Conservation (phyloP, 495 filamentous ascomycete genomes). For the Choiromyces venosus region DNA sequence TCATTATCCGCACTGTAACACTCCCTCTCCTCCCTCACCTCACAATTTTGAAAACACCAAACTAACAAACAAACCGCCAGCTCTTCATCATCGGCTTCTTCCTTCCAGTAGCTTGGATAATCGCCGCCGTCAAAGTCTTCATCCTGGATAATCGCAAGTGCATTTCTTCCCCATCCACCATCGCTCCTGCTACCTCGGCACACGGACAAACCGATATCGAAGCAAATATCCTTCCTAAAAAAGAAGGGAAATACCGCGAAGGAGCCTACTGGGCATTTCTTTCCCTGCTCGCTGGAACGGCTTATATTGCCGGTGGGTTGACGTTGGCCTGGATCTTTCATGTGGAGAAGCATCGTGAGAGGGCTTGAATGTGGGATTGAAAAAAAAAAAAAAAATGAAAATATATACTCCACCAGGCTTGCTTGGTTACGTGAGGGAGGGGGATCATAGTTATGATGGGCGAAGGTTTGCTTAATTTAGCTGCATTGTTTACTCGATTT, state of each 20-base stretch:
- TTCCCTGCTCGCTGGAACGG: background rate
- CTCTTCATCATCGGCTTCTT: conserved; percentile 22
- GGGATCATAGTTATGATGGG: too few relatives aligned
- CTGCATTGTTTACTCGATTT: background rate
- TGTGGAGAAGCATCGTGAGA: background rate
- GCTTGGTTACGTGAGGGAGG: background rate
- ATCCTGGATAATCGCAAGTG: background rate
- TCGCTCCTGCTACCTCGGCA: background rate
- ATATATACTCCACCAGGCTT: background rate
- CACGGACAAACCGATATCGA: background rate
- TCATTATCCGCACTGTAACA: conserved; percentile 16
- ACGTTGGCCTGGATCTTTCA: background rate
- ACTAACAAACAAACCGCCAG: conserved; percentile 10
- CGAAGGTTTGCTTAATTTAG: background rate
- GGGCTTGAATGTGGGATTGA: background rate
- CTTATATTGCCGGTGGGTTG: background rate
- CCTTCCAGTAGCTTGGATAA: conserved; percentile 14
- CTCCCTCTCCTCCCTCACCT: background rate
- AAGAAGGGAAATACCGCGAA: background rate
- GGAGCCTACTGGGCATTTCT: conserved; percentile 18
- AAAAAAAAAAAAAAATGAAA: background rate
- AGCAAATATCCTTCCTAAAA: background rate
- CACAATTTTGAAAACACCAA: background rate
- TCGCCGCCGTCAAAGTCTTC: conserved; percentile 4
- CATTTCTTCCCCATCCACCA: background rate